phyloP scores from a whole-genome alignment of 2,329 filamentous ascomycete species.

The Phaeosphaeria sp. region DNA sequence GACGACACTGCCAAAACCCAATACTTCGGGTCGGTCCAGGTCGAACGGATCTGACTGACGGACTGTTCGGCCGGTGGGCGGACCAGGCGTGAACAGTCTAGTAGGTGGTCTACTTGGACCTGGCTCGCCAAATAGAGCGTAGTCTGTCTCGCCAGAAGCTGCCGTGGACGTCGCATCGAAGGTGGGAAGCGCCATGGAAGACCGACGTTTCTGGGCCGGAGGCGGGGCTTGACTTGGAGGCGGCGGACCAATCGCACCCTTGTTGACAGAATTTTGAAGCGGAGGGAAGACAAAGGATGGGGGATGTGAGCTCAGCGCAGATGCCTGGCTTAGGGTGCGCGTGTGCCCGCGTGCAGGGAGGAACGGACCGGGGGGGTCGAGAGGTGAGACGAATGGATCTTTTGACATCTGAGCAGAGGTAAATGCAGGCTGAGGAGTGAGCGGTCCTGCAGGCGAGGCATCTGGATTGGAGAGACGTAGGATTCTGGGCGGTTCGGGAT shows the following conservation, averaged over 20 bases:
- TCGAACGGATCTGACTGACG: slow-evolving; percentile 51
- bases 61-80: slow-evolving; percentile 29
- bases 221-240: slow-evolving; percentile 31
- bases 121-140: slow-evolving; percentile 42
- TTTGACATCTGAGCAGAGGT: slow-evolving; percentile 24
- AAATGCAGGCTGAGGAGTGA: slow-evolving; percentile 35
- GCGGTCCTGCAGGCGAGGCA: slow-evolving; percentile 17
- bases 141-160: slow-evolving; percentile 35
- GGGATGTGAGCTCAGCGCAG: slow-evolving; percentile 39
- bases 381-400: slow-evolving; percentile 41
- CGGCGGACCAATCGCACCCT: slow-evolving; percentile 30
- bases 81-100: slow-evolving; percentile 27
- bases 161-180: slow-evolving; percentile 33
- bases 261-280: slow-evolving; percentile 35
- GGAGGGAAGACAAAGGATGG: slow-evolving; percentile 35
- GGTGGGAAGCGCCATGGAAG: slow-evolving; percentile 31
- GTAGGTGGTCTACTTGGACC: slow-evolving; percentile 43
- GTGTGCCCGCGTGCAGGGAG: slow-evolving; percentile 25
- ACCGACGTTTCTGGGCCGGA: slow-evolving; percentile 27
- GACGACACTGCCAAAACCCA: slow-evolving; percentile 41
- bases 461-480: slow-evolving; percentile 38
- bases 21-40: slow-evolving; percentile 49
- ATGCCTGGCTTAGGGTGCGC: slow-evolving; percentile 37
- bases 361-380: slow-evolving; percentile 31
- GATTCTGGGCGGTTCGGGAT: slow-evolving; percentile 28